Conservation (phyloP, 1,284 basidiomycete species). For the Pseudozyma sp. region DNA sequence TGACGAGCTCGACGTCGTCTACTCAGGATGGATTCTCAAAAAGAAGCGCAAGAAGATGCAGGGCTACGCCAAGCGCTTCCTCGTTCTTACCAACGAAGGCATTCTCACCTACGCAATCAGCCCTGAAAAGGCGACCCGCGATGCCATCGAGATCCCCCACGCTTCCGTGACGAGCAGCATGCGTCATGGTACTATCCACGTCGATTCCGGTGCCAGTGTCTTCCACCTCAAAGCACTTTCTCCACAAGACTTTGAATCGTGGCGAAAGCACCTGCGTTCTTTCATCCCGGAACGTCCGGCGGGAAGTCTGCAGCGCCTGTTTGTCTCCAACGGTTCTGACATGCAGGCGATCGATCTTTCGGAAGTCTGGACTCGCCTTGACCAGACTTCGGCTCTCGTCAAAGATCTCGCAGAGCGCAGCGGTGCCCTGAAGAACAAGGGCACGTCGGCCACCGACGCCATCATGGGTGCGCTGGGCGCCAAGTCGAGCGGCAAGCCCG, state of each 20-base stretch:
- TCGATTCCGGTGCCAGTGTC: slow-evolving; percentile 64
- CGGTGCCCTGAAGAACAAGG: slow-evolving; percentile 23
- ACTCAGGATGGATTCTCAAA: slow-evolving; percentile 67
- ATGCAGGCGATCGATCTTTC: slow-evolving; percentile 54
- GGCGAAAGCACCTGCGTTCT: slow-evolving; percentile 58
- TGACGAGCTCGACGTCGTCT: slow-evolving; percentile 54
- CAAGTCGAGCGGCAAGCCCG: slow-evolving; percentile 18
- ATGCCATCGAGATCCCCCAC: slow-evolving; percentile 65
- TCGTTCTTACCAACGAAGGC: slow-evolving; percentile 63
- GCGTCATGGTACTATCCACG: slow-evolving; percentile 66
- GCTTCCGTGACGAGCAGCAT: slow-evolving; percentile 64
- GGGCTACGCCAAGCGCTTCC: slow-evolving; percentile 67
- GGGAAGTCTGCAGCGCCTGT: slow-evolving; percentile 43
- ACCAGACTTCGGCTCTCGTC: slow-evolving; percentile 54
- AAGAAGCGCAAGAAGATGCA: slow-evolving; percentile 69
- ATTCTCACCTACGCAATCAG: slow-evolving; percentile 60
- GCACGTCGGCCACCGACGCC: slow-evolving; percentile 18
- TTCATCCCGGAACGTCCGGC: slow-evolving; percentile 59
- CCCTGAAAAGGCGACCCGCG: slow-evolving; percentile 62
- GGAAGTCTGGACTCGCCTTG: slow-evolving; percentile 51
- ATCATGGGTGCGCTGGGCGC: slow-evolving; percentile 41
- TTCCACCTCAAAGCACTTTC: slow-evolving; percentile 67
- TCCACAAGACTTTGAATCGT: slow-evolving; percentile 61
- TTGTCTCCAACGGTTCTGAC: slow-evolving; percentile 53
- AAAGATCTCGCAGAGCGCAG: slow-evolving; percentile 26